Base-by-base conservation (phyloP, 2,329 filamentous ascomycete species). In the Hymenoscyphus albidus region DNA sequence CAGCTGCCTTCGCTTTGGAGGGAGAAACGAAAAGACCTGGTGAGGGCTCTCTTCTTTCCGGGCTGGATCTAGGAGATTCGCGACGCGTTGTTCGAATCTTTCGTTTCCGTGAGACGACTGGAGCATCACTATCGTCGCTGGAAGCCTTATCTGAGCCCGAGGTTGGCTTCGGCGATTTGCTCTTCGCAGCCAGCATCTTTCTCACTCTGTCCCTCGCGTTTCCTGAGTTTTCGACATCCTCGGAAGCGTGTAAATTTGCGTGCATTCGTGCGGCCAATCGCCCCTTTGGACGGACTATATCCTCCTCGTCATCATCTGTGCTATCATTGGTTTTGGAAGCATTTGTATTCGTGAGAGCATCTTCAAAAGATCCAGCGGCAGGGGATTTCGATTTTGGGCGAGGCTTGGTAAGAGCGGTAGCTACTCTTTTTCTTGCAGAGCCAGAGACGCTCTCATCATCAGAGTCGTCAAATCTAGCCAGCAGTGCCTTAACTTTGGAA, bases 201-300 rank as follows among this genome's bases (percentile, higher is more conserved):
- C 74, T 80, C 42, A 80, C 76, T 65, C 80, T 78, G 65, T 81
- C 78, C 60, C 77, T 74, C 3, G 78, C 76, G 31, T 70, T 73
- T 44, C 51, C 70, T 61, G 59, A 58, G 13, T 58, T 56, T 22
- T 63, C 56, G 13, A 51, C 59, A 18, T 69, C 68, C 12, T 67
- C 64, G 9, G 65, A 68, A 10, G 62, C 66, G 13, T 39, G 67
- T 5, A 65, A 54, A 22, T 67, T 70, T 54, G 74, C 82, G 67
- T 84, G 82, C 82, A 92, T 86, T 61, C 85, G 81, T 16, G 88
- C 82, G 13, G 88, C 88, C 69, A 91, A 80, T 61, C 84, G 83
- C 31, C 88, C 88, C 62, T 83, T 82, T 0, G 89, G 89, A 56
- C 80, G 79, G 2, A 82, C 76, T 58, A 83, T 78, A 13, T 80